Evolutionary conservation across 208 protist genomes (phyloP), one percentile per base, ranked within the genome.

Genomic region (Leishmania arabica): DNA sequence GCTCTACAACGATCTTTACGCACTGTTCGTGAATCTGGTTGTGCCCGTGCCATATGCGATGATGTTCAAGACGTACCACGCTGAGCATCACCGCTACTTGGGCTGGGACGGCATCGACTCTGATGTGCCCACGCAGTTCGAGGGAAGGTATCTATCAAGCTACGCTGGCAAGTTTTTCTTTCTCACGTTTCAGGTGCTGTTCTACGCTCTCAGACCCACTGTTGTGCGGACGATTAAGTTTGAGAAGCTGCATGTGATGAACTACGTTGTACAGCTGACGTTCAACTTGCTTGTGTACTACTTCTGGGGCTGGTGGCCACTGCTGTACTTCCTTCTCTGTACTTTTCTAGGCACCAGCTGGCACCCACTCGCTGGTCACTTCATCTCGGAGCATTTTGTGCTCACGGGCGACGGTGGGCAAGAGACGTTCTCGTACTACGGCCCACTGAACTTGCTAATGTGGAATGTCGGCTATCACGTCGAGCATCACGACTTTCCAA

Each of bases 371-470:
- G 87, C 91, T 45, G 96, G 95, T 24, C 95, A 98, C 85, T 99
- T 98, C 82, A 88, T 99, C 74, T 90, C 97, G 9, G 97, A 99
- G 89, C 97, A 99, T 84, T 99, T 98, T 89, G 84, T 97, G 54
- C 97, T 97, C 76, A 80, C 83, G 42, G 87, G 85, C 21, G 79
- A 91, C 17, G 90, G 95, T 45, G 86, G 84, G n/a, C 89, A 96
- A 78, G 96, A 99, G 89, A 99, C 98, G 15, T 99, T 99, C 83
- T 99, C 97, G 9, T 99, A 99, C 86, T 99, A 99, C 88, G 98
- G 98, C 37, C 81, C 85, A 11, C 82, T 97, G 27, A 99, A 99
- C 88, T 91, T 75, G 72, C 49, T 99, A 37, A 89, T 85, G 75
- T 99, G 97, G 87, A 99, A 99, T 80, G 95, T 96, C 1, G 97